Evolutionary conservation across 2,329 filamentous ascomycete species (phyloP), one percentile per base, ranked within the genome.

Genomic region (Cytospora chrysosperma): DNA sequence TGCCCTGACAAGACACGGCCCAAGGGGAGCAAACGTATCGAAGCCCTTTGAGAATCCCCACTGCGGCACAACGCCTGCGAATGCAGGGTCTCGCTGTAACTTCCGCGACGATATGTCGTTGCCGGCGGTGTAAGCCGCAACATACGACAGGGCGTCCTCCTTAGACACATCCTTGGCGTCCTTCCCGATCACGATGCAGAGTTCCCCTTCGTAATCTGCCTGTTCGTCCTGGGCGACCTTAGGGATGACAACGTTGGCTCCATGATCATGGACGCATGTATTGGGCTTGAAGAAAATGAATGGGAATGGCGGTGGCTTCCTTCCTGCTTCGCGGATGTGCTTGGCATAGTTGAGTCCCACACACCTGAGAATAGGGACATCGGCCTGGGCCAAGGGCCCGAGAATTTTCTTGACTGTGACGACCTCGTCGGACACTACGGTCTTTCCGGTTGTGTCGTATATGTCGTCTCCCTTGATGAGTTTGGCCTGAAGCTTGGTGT

Each of bases 271-370:
- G 49, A 79, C 74, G 59, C 72, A 77, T 52, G 73, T 77, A 59
- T 66, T 76, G 10, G 75, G 78, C 72, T 85, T 85, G 70, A 82
- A 79, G 71, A 84, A 85, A 40, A 82, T 77, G 50, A 75, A 78
- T 0, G 80, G 81, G 55, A 75, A 80, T 0, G 81, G 79, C 0
- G 82, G 83, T 0, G 78, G 77, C 7, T 76, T 81, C 19, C 81
- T 77, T 4, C 79, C 79, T 6, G 80, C 80, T 72, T 85, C 82
- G 40, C 77, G 75, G 68, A 85, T 83, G 68, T 88, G 85, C 59
- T 82, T 85, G 47, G 79, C 78, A 68, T 87, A 87, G 68, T 88
- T 87, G 30, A 88, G 69, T 0, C 85, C 85, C 15, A 87, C 79
- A 67, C 85, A 88, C 24, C 84, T 74, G 4, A 88, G 69, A 51